phyloP scores from a whole-genome alignment of 176 grass and related monocot genomes.

The Puccinellia tenuiflora region DNA sequence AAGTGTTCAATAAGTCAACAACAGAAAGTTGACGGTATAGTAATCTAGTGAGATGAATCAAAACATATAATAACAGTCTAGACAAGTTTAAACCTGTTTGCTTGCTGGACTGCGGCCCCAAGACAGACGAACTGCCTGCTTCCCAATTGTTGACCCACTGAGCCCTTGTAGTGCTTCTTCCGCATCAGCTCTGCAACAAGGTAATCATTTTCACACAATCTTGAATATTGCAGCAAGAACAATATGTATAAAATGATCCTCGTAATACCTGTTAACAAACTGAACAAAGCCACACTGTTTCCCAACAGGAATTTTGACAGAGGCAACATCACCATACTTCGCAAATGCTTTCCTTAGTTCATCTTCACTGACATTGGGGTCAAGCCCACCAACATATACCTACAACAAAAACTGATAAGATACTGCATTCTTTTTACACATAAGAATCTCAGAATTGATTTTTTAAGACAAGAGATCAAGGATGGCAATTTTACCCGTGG shows the following conservation, averaged over 20 bases:
- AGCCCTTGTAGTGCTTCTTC: conserved; percentile 92
- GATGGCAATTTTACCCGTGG: too few relatives aligned
- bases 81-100: conserved; percentile 55
- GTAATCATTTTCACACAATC: not conserved
- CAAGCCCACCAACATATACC: conserved; percentile 93
- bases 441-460: not conserved
- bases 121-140: conserved; percentile 81
- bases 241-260: conserved; percentile 1
- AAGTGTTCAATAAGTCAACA: not conserved
- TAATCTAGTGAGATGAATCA: not conserved
- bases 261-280: conserved; percentile 78
- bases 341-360: conserved; percentile 80
- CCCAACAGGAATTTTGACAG: conserved; percentile 89
- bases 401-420: conserved; percentile 30
- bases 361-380: conserved; percentile 71
- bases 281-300: conserved; percentile 97
- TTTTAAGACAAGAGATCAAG: not conserved
- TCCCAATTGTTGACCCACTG: conserved; percentile 77
- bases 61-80: not conserved
- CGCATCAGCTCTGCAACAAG: conserved; percentile 65
- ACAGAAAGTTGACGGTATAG: not conserved
- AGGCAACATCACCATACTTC: conserved; percentile 83
- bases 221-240: not conserved
- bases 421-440: not conserved
- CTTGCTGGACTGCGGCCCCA: conserved; percentile 90